These are phyloP conservation scores for Penicillium hordei DNA, from an alignment of 2,329 filamentous ascomycete species.

Conservation along the genomic window DNA sequence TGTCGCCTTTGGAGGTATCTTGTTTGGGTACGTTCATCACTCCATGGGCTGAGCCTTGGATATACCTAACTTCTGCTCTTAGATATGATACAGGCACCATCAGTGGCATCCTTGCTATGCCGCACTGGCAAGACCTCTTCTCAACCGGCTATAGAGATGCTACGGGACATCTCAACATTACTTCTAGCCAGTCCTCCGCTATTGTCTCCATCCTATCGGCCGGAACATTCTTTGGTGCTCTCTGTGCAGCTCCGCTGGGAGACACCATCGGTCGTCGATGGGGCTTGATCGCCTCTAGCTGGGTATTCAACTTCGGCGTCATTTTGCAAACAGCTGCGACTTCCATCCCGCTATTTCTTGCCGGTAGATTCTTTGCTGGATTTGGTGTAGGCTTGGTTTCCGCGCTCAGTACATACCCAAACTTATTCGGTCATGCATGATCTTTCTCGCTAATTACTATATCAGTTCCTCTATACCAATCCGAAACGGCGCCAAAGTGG, in stretches of 20 bases:
- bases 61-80: not conserved
- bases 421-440: not conserved
- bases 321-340: slow-evolving; percentile 36
- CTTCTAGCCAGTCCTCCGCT: slow-evolving; percentile 43
- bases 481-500: slow-evolving; percentile 70
- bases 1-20: not conserved
- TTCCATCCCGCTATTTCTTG: slow-evolving; percentile 43
- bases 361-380: slow-evolving; percentile 50
- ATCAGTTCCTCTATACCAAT: slow-evolving; percentile 67
- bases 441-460: not conserved
- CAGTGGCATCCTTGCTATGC: not conserved
- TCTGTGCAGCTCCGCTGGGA: slow-evolving; percentile 38
- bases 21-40: not conserved
- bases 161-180: not conserved
- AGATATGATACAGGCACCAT: not conserved
- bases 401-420: slow-evolving; percentile 40
- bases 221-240: slow-evolving; percentile 66
- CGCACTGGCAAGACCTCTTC: not conserved
- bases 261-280: slow-evolving; percentile 42
- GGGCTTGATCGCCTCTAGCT: slow-evolving; percentile 40
- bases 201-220: slow-evolving; percentile 54
- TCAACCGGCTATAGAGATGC: not conserved
- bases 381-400: slow-evolving; percentile 74
- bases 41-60: not conserved
- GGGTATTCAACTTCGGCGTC: slow-evolving; percentile 38